Base-by-base conservation (phyloP, 2,329 filamentous ascomycete species). In the Plenodomus tracheiphilus region DNA sequence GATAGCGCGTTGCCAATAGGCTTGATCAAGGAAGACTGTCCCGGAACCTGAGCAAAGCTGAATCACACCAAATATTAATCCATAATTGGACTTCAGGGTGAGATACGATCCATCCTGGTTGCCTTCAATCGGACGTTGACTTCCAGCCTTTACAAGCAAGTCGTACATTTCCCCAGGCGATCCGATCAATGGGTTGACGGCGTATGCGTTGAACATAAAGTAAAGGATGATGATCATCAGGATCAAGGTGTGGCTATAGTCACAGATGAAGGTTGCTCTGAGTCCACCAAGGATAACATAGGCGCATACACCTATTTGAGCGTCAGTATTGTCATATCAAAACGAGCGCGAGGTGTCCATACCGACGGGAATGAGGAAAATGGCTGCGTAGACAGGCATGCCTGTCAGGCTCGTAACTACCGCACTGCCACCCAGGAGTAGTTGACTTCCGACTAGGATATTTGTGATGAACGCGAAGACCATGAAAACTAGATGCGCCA, bases 1-100 rank as follows among this genome's bases (percentile, higher is more conserved):
- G 25, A 69, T 68, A 9, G 76, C 77, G 41, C 74, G 65, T 53
- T 79, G 76, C 74, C 73, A 79, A 56, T 77, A 79, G 2, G 73
- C 75, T 54, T 76, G 71, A 43, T 78, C 74, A 0, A 76, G 61
- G 45, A 75, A 77, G 1, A 75, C 73, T 0, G 65, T 66, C 2
- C 68, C 65, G 15, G 59, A 68, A n/a, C 63, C 61, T 28, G 69
- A 71, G 57, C 71, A 72, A 9, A 76, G 62, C 36, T 75, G 73
- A 30, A 76, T 74, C 20, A 76, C 68, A 11, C 72, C 74, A 43
- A 79, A 78, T 17, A 77, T 67, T n/a, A 77, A 60, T 0, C 72
- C 75, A 30, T 73, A 68, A 42, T 75, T 74, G 7, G 72, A 75
- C 41, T 72, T 72, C 11, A 76, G 49, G 0, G 73, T 72, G 5